Conservation (phyloP, 345 rosid genomes). For the Syzygium aromaticum region DNA sequence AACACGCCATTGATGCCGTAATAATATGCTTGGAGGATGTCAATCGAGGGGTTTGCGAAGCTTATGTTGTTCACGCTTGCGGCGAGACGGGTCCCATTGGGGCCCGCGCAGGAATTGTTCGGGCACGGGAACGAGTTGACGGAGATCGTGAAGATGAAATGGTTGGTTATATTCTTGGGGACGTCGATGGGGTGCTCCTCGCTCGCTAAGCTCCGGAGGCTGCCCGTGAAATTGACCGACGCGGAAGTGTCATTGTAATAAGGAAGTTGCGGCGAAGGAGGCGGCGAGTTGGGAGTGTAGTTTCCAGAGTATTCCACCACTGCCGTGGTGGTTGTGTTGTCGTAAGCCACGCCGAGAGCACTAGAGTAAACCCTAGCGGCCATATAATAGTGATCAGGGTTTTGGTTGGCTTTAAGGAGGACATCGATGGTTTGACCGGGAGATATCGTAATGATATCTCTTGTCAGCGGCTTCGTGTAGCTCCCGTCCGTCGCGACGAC, state of each 20-base stretch:
- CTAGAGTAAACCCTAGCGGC: constrained; percentile 4
- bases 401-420: constrained; percentile 17
- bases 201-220: constrained; percentile 9
- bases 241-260: constrained; percentile 12
- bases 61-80: constrained; percentile 44
- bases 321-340: constrained; percentile 8
- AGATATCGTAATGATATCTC: constrained; percentile 7
- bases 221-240: constrained; percentile 14
- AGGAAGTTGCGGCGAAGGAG: constrained; percentile 14
- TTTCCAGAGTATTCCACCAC: constrained; percentile 8
- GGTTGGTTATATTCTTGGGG: constrained; percentile 7
- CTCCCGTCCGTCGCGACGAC: constrained; percentile 25
- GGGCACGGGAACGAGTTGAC: constrained; percentile 25
- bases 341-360: not conserved
- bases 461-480: constrained; percentile 17
- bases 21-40: constrained; percentile 36
- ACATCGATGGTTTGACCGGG: constrained; percentile 33
- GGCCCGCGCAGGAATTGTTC: constrained; percentile 14
- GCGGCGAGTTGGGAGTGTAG: constrained; percentile 3
- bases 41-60: constrained; percentile 13
- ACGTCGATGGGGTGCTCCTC: constrained; percentile 4
- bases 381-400: constrained; percentile 9
- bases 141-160: constrained; percentile 2
- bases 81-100: constrained; percentile 7
- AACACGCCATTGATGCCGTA: constrained; percentile 12